A percentile compares a stretch with the other conserved stretches of the same genome.
These are phyloP conservation scores for Fistulinella prunicolor DNA, from an alignment of 768 basidiomycete species.

Conservation along the genomic window DNA sequence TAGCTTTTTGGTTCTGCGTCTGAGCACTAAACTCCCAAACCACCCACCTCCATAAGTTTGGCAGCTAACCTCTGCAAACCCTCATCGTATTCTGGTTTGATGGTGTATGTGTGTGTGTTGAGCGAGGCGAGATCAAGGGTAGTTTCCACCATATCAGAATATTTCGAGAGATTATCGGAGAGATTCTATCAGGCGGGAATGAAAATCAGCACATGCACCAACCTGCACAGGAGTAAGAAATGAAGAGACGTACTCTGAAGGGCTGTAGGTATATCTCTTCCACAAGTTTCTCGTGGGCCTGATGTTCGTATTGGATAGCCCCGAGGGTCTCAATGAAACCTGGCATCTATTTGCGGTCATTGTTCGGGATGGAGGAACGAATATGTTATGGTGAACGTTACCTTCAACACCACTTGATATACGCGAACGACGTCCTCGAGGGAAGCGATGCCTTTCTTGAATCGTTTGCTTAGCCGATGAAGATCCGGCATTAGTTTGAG, in stretches of 20 bases:
- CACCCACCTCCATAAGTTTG: conserved; percentile 54
- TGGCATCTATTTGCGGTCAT: conserved; percentile 52
- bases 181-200: conserved; percentile 54
- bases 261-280: conserved; percentile 63
- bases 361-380: neutral
- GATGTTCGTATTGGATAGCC: conserved; percentile 41
- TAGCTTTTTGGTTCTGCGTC: neutral
- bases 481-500: conserved; percentile 93
- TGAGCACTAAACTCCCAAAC: neutral
- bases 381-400: conserved; percentile 23
- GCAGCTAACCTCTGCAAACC: conserved; percentile 65
- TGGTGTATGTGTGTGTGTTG: conserved; percentile 82
- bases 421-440: conserved; percentile 95
- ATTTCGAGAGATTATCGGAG: conserved; percentile 63
- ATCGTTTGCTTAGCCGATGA: conserved; percentile 86
- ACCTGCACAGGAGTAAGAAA: neutral
- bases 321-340: conserved; percentile 69
- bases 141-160: conserved; percentile 92
- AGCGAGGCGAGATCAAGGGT: conserved; percentile 90
- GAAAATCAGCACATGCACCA: neutral
- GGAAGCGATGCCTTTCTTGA: conserved; percentile 78
- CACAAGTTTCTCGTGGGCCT: conserved; percentile 53
- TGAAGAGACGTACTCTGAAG: conserved; percentile 48
- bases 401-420: conserved; percentile 89
- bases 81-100: conserved; percentile 89